Percentiles rank a stretch among this genome's conserved stretches.
These are phyloP conservation scores for Colletotrichum sidae DNA, from an alignment of 2,329 filamentous ascomycete species.

Conservation along the genomic window DNA sequence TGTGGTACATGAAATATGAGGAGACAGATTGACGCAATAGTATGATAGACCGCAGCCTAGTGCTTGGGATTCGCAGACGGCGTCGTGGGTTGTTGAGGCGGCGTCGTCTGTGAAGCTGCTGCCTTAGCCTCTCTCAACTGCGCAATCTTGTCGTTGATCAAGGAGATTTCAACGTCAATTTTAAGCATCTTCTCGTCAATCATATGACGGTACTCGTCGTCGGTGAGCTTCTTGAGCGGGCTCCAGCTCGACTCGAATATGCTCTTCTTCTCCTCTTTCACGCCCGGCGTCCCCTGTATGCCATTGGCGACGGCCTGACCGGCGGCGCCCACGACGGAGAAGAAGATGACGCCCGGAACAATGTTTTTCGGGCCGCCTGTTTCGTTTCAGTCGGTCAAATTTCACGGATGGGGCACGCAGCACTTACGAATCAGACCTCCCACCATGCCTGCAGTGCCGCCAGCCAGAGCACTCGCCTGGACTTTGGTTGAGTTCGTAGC, in stretches of 20 bases:
- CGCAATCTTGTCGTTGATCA: constrained; percentile 81
- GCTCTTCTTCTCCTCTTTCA: constrained; percentile 53
- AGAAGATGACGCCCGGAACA: constrained; percentile 62
- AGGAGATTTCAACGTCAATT: constrained; percentile 80
- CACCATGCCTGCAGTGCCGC: constrained; percentile 74
- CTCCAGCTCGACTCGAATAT: constrained; percentile 73
- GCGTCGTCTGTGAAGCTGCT: not conserved
- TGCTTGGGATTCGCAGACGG: not conserved
- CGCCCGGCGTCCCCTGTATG: constrained; percentile 37
- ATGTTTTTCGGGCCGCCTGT: constrained; percentile 65
- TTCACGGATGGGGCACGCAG: not conserved
- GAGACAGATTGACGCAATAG: no score
- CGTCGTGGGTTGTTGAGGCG: not conserved
- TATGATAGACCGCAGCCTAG: not conserved
- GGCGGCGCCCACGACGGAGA: constrained; percentile 55
- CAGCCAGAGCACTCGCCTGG: constrained; percentile 77
- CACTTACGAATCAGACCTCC: constrained; percentile 66
- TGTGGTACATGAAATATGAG: no score
- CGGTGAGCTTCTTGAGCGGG: constrained; percentile 75
- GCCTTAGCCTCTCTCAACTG: constrained; percentile 44
- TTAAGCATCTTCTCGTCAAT: constrained; percentile 77
- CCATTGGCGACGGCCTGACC: constrained; percentile 53
- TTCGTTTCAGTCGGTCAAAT: constrained; percentile 29
- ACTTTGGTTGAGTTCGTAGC: constrained; percentile 70
- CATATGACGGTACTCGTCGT: constrained; percentile 79